Evolutionary conservation across 1,139 yeast species (phyloP), one percentile per base, ranked within the genome.

Genomic region (Nadsonia commutata): DNA sequence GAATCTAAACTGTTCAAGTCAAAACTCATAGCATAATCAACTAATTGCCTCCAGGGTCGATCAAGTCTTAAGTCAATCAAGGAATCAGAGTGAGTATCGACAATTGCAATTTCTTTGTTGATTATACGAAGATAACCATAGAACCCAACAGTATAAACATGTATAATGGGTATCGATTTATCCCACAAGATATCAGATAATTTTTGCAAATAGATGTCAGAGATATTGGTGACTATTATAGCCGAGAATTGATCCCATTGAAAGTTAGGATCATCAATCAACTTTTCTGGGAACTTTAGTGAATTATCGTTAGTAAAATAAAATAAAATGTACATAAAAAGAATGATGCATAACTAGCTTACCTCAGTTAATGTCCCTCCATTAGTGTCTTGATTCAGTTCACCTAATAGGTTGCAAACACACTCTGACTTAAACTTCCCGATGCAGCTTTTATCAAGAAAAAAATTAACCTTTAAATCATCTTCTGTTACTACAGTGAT

Each of bases 41-140:
- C 60, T n/a, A 88, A 62, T 51, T 81, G 85, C 0, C 68, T 64
- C 96, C 96, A 90, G 1, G 94, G 90, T 2, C 56, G 49, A 47
- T 79, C 80, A 3, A 88, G 63, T 42, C 95, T 65, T 45, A 88
- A 64, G 53, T 85, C 95, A 33, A 71, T 76, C 2, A 79, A 57
- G 9, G 72, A 65, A 37, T 77, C 76, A 1, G 78, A 77, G 59
- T 88, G 96, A 0, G 94, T 75, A 51, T 88, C 93, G 17, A 84
- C 65, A 0, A 84, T 74, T 3, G 80, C 74, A 50, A 70, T 75
- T 18, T 74, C 72, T 48, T 74, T 79, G 38, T 63, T 61, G 8
- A 74, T 62, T 2, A 82, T 55, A 39, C 77, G 66, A 5, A 84
- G 54, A n/a, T 70, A 63, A 0, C 90, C 93, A 55, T 75, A 82